Base-by-base conservation (phyloP, 352 stramenopile species). In the Phytophthora ramorum region DNA sequence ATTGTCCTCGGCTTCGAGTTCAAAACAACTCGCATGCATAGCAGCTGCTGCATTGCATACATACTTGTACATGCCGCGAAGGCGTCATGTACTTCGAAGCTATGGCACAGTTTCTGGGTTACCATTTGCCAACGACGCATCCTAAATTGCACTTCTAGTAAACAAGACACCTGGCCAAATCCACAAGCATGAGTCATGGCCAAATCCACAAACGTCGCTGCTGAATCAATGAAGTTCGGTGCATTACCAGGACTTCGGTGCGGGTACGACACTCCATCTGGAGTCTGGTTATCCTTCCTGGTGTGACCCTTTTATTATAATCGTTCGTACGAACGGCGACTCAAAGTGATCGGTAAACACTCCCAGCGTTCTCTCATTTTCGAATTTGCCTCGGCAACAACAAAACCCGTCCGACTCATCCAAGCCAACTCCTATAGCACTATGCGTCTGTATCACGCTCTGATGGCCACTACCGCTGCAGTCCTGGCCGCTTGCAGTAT, bases 251-350 rank as follows among this genome's bases (percentile, higher is more conserved):
- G 45, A 44, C 57, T 41, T 10, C 19, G 37, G 5, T 43, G 47
- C 14, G 26, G 47, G 58, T 30, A 65, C 58, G 58, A 4, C 58
- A 58, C 38, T 44, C 57, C 58, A 65, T 56, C 40, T 65, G 58
- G 37, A 14, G 41, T 53, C 58, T 41, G 58, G 37, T 53, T 40
- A 46, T 58, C 20, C 9, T 51, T 26, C 17, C 45, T 50, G 58
- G 30, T 20, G 35, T 53, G 26, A 28, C 2, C 24, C 24, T n/a
- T n/a, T n/a, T n/a, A n/a, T 28, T 28, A 5, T 28, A 28, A 63
- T 52, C 54, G 54, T 54, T 26, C 8, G 54, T 3, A 54, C 32
- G 55, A 38, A 49, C 2, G 24, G 43, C 30, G 28, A 53, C 40
- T 47, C 34, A 47, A 35, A 44, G 17, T 62, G 14, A 28, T 5